These are phyloP conservation scores for Colletotrichum trifolii DNA, from an alignment of 2,329 filamentous ascomycete species.

Conservation along the genomic window DNA sequence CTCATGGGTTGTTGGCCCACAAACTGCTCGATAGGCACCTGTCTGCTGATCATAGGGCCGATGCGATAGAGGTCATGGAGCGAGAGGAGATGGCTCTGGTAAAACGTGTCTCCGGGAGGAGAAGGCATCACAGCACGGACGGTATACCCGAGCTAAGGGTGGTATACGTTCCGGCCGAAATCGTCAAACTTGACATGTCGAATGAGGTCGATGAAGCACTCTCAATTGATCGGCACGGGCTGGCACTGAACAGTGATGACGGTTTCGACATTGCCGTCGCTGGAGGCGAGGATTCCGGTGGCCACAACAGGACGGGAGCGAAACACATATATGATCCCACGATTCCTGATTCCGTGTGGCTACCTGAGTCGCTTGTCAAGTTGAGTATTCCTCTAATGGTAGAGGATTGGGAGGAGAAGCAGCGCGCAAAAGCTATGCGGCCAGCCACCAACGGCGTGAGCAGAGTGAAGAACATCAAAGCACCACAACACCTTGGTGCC, in stretches of 20 bases:
- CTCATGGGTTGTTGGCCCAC: conserved; percentile 78
- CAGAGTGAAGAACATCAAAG: conserved; percentile 39
- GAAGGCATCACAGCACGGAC: conserved; percentile 80
- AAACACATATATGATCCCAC: conserved; percentile 71
- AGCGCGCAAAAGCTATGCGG: conserved; percentile 42
- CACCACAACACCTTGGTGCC: conserved; percentile 41
- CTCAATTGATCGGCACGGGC: conserved; percentile 60
- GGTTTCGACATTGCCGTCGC: conserved; percentile 62
- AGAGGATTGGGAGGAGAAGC: conserved; percentile 41
- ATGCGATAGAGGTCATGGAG: conserved; percentile 42
- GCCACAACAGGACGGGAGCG: conserved; percentile 18
- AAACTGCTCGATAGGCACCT: conserved; percentile 58
- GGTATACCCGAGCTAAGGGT: conserved; percentile 81
- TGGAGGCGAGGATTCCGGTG: conserved; percentile 38
- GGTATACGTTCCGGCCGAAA: conserved; percentile 78
- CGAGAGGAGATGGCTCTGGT: conserved; percentile 66
- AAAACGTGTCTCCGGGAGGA: conserved; percentile 72
- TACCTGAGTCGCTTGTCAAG: conserved; percentile 47
- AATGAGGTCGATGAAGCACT: conserved; percentile 75
- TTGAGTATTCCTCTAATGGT: conserved; percentile 37
- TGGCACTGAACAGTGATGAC: conserved; percentile 75
- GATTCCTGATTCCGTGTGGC: conserved; percentile 63
- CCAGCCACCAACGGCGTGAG: conserved; percentile 40
- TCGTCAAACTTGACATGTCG: conserved; percentile 82
- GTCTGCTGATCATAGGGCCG: conserved; percentile 41